These are phyloP conservation scores for Macrophomina pseudophaseolina DNA, from an alignment of 2,329 filamentous ascomycete genomes.

Conservation along the genomic window DNA sequence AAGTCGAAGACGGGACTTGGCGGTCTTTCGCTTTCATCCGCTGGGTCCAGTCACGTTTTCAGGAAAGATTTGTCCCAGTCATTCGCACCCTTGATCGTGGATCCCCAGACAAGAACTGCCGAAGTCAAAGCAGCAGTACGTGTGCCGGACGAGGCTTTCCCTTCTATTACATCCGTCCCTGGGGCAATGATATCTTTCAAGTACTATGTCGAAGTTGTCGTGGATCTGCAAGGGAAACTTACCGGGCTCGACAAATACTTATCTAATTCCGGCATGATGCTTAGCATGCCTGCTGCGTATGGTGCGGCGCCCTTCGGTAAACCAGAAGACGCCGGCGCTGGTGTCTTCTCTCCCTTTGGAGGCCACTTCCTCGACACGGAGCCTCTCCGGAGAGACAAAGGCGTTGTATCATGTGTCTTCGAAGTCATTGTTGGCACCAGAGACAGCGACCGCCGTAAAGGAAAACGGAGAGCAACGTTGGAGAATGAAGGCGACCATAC, in stretches of 20 bases:
- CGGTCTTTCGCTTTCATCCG: constrained; percentile 83
- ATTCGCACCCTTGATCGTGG: constrained; percentile 85
- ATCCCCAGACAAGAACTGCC: constrained; percentile 77
- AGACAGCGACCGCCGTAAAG: constrained; percentile 67
- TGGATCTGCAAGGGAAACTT: constrained; percentile 88
- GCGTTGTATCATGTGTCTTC: constrained; percentile 85
- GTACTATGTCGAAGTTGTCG: constrained; percentile 90
- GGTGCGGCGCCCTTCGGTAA: constrained; percentile 44
- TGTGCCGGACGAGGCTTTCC: constrained; percentile 88
- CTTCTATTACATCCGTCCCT: constrained; percentile 87
- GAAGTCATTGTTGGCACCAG: constrained; percentile 86
- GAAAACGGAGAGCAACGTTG: constrained; percentile 47
- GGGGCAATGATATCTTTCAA: constrained; percentile 95
- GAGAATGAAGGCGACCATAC: constrained; percentile 26
- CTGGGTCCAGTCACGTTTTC: constrained; percentile 88
- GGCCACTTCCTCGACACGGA: constrained; percentile 86
- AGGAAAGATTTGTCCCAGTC: constrained; percentile 92
- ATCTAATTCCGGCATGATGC: constrained; percentile 59
- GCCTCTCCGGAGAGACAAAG: constrained; percentile 83
- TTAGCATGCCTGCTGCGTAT: constrained; percentile 47
- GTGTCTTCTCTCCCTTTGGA: constrained; percentile 60
- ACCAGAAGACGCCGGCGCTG: constrained; percentile 42
- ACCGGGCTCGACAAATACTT: constrained; percentile 73
- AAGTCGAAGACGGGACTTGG: constrained; percentile 85
- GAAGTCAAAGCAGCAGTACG: constrained; percentile 82